These are phyloP conservation scores for Ogataea sp. DNA, from an alignment of 805 yeast species.

Conservation along the genomic window DNA sequence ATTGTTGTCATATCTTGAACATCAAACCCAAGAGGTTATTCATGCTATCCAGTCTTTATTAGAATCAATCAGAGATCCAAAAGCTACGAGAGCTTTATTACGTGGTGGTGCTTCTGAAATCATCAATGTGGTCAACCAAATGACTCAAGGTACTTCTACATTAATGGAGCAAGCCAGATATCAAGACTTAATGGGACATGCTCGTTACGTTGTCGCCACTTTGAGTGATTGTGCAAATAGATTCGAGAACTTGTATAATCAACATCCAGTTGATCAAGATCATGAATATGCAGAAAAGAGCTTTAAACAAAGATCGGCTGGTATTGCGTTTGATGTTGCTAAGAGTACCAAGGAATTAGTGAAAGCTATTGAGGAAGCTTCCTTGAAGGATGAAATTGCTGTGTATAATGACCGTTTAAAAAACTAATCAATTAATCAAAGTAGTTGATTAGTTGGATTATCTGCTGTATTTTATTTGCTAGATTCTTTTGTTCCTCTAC, in stretches of 20 bases:
- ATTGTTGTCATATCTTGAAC: constrained; percentile 78
- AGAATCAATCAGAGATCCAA: constrained; percentile 67
- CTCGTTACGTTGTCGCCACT: constrained; percentile 82
- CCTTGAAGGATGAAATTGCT: constrained; percentile 78
- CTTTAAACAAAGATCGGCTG: constrained; percentile 90
- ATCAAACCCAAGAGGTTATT: constrained; percentile 88
- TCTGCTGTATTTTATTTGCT: no score
- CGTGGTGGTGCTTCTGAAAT: constrained; percentile 71
- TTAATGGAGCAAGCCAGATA: constrained; percentile 88
- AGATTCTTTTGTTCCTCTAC: no score
- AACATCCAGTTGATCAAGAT: constrained; percentile 32
- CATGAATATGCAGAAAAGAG: constrained; percentile 75
- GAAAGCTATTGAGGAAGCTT: constrained; percentile 92
- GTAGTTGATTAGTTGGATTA: no score
- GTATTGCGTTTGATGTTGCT: constrained; percentile 93
- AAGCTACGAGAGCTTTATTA: constrained; percentile 67
- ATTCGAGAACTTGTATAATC: constrained; percentile 61
- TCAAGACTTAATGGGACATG: constrained; percentile 79
- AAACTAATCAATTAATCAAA: not conserved
- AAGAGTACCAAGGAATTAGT: constrained; percentile 94
- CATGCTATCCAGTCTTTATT: constrained; percentile 80
- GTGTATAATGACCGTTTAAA: constrained; percentile 58
- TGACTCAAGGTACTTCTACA: constrained; percentile 83
- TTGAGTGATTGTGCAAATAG: constrained; percentile 79
- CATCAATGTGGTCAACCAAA: constrained; percentile 67